Conservation (phyloP, 768 basidiomycete species). For the Chalciporus chontae region DNA sequence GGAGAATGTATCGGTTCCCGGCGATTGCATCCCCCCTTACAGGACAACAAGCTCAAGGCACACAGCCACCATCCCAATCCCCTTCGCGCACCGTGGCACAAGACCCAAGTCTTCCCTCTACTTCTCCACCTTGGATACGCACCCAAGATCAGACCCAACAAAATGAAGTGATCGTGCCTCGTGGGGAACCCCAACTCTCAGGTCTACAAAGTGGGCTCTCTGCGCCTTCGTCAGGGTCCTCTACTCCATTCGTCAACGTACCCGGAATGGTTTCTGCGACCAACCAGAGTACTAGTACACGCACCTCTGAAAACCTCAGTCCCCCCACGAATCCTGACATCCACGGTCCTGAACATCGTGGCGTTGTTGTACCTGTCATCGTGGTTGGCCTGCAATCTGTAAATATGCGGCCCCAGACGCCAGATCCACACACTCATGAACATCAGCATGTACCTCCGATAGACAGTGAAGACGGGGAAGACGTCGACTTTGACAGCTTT, state of each 20-base stretch:
- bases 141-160: constrained; percentile 14
- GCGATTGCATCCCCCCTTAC: constrained; percentile 47
- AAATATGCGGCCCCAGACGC: constrained; percentile 34
- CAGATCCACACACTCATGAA: constrained; percentile 12
- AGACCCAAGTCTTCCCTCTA: constrained; percentile 14
- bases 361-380: constrained; percentile 73
- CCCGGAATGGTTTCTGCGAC: constrained; percentile 14
- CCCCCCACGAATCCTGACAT: constrained; percentile 11
- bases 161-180: constrained; percentile 19
- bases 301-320: constrained; percentile 8
- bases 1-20: constrained; percentile 81
- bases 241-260: constrained; percentile 14
- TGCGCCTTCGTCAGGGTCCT: constrained; percentile 3
- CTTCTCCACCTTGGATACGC: constrained; percentile 15
- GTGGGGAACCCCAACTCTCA: constrained; percentile 12
- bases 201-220: constrained; percentile 17
- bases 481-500: constrained; percentile 24
- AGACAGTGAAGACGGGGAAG: constrained; percentile 27
- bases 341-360: constrained; percentile 24
- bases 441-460: constrained; percentile 9
- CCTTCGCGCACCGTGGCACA: constrained; percentile 15
- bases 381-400: constrained; percentile 82
- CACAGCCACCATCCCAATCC: constrained; percentile 15
- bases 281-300: constrained; percentile 6
- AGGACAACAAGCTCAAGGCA: constrained; percentile 16